Base-by-base conservation (phyloP, 2,329 filamentous ascomycete species). In the Sclerotinia spermophila region DNA sequence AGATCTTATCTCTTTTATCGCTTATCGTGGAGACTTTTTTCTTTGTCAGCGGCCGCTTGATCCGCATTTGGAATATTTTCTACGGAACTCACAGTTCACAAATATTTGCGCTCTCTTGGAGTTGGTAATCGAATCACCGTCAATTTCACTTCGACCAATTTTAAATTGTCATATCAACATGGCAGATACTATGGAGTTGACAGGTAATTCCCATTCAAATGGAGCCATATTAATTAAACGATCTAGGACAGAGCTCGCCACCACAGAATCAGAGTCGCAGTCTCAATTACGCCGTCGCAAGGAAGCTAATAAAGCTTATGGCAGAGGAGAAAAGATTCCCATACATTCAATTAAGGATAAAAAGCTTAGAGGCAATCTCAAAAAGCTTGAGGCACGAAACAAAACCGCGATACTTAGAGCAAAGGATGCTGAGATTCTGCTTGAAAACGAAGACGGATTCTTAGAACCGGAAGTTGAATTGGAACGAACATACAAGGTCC, bases 371-470 rank as follows among this genome's bases (percentile, higher is more conserved):
- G 87, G 89, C 19, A 97, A 93, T 74, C 83, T 99, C 65, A 90
- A 89, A 78, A 85, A 85, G 2, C 86, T 97, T 60, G 96, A 99
- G 80, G 83, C 84, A 72, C 96, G 96, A 80, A 95, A 94, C 82
- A 88, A 94, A 77, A 87, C 91, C 76, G 95, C 95, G 1, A 84
- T 92, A 0, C 81, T 96, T 48, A 90, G 92, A 80, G 94, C 96
- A 24, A 97, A 97, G 82, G 95, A 97, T 84, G 93, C 95, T 33
- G 96, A 99, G 82, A 96, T 99, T 71, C 83, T 99, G 76, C 87
- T 97, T 69, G 95, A 98, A 81, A 93, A 97, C 80, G 88, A 90
- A 10, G 84, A 87, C 17, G 96, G 96, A 10, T 96, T 97, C 77
- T 84, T 99, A 70, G 93, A 98, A 81, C 86, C 95, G 1, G 96